Percentiles rank a stretch among this genome's conserved stretches.
Evolutionary conservation across 1,284 basidiomycete species (phyloP).

Genomic region (Mycena citricolor): DNA sequence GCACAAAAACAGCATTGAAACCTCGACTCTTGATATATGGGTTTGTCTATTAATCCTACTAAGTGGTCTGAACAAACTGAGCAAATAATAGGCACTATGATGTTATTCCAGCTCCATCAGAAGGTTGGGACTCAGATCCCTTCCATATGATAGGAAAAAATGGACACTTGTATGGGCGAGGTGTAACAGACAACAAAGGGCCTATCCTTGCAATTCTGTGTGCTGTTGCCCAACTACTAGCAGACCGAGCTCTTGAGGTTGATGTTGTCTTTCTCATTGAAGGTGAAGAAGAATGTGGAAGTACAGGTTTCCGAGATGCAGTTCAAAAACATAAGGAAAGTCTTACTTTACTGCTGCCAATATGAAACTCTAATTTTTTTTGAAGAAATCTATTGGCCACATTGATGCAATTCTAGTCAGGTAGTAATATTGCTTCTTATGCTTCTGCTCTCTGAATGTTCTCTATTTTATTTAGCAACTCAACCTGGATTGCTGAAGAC

Average conservation of each 20-base stretch:
- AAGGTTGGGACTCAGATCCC: slow-evolving; percentile 84
- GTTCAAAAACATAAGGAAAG: slow-evolving; percentile 75
- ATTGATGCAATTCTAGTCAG: slow-evolving; percentile 87
- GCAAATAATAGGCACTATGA: slow-evolving; percentile 76
- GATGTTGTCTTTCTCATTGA: slow-evolving; percentile 93
- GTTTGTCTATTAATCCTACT: slow-evolving; percentile 31
- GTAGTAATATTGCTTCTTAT: slow-evolving; percentile 32
- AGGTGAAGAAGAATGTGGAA: slow-evolving; percentile 95
- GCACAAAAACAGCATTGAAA: slow-evolving; percentile 46
- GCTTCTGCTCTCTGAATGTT: neutral
- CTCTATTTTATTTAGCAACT: slow-evolving; percentile 60
- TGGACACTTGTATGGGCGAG: slow-evolving; percentile 93
- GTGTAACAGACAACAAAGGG: slow-evolving; percentile 91
- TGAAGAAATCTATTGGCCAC: slow-evolving; percentile 72
- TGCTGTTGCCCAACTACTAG: slow-evolving; percentile 81
- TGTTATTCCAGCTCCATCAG: slow-evolving; percentile 76
- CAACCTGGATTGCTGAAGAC: slow-evolving; percentile 94
- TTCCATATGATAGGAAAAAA: slow-evolving; percentile 84
- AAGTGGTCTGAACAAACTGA: neutral
- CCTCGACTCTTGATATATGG: slow-evolving; percentile 87
- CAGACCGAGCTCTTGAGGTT: slow-evolving; percentile 71
- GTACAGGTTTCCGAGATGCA: slow-evolving; percentile 78
- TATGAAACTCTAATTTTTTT: slow-evolving; percentile 2
- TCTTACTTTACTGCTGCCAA: neutral
- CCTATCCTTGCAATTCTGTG: slow-evolving; percentile 91